Conservation (phyloP, 2,329 filamentous ascomycete species). For the Aspergillus brunneoviolaceus region DNA sequence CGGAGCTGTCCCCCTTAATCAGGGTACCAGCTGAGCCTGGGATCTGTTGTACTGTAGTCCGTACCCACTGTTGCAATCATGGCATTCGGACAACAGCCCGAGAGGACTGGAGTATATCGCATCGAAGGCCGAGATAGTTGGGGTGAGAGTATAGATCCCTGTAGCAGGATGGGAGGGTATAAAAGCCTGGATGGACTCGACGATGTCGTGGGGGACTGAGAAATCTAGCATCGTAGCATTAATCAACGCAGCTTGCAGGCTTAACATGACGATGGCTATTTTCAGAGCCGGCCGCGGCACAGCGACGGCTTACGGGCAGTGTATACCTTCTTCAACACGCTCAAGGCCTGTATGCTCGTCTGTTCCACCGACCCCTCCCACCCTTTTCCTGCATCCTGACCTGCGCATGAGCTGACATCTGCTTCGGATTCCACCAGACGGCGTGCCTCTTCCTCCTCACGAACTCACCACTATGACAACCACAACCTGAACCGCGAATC, state of each 20-base stretch:
- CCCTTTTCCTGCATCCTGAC: background rate
- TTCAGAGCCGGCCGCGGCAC: background rate
- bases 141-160: background rate
- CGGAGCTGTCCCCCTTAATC: too few relatives aligned
- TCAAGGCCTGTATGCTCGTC: background rate
- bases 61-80: background rate
- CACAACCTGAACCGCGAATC: slow-evolving; percentile 71
- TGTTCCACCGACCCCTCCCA: background rate
- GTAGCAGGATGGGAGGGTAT: background rate
- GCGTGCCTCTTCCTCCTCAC: background rate
- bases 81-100: background rate
- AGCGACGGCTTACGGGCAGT: background rate
- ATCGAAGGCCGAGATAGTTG: background rate
- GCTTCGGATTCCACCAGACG: background rate
- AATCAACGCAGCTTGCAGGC: background rate
- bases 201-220: background rate
- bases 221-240: background rate
- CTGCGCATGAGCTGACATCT: background rate
- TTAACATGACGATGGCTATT: background rate
- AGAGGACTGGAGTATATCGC: background rate
- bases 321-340: background rate
- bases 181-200: background rate
- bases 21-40: too few relatives aligned
- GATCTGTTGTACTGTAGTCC: too few relatives aligned
- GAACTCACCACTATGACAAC: background rate